Base-by-base conservation (phyloP, 345 rosid species). In the Eucalyptus lansdowneana region DNA sequence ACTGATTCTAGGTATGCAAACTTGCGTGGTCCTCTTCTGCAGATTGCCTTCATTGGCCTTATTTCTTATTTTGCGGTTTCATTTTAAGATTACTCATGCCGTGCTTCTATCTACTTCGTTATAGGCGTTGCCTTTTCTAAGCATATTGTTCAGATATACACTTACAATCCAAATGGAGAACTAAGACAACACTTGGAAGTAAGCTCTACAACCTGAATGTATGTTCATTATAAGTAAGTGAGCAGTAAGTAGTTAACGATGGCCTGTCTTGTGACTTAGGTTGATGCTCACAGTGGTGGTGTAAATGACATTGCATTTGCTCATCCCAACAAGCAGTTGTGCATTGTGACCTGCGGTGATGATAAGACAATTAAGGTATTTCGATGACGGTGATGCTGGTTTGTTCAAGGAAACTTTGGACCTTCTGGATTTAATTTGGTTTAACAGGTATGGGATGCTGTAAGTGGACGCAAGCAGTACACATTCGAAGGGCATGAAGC, bases 81-180 rank as follows among this genome's bases (percentile, higher is more conserved):
- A 76, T 76, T 76, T 76, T 21, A 24, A 76, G 47, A 51, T 37
- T 89, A 11, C 65, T 34, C 25, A 40, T 27, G 47, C 51, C 7
- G 47, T n/a, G 50, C 86, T 34, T 76, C 47, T 22, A 76, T 22
- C 50, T 67, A 80, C 29, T 87, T 67, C 44, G 45, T 34, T 88
- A 50, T 80, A 96, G 99, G 98, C 86, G 96, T 96, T 90, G 99
- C 99, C 81, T 96, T 91, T 92, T 96, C 98, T 12, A 97, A 95
- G 90, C 94, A 97, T 92, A 91, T 97, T 76, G 98, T 97, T 91
- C 99, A 97, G 87, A 89, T 96, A 60, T 95, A 94, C 92, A 88
- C 95, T 50, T 95, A 94, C 90, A 92, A 95, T 93, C 47, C 85
- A 40, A 76, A 25, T 76, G 47, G 85, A 21, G 85, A 76, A 76